Conservation (phyloP, 352 stramenopile genomes). For the Pythium dissimile region DNA sequence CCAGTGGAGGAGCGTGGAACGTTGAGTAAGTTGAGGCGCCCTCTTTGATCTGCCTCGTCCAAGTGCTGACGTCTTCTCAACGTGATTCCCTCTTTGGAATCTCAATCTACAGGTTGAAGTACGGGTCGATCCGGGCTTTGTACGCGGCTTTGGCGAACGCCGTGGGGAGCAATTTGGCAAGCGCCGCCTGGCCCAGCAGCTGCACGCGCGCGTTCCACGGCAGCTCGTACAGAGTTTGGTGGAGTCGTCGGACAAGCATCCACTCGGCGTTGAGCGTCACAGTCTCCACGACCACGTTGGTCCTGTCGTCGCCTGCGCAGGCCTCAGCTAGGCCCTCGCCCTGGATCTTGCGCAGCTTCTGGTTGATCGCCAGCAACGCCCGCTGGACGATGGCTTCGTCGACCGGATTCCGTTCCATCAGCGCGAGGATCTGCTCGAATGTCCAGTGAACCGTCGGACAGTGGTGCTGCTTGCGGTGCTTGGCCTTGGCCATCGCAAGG, state of each 20-base stretch:
- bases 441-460: constrained; percentile 46
- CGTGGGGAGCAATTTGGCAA: constrained; percentile 55
- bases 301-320: background rate
- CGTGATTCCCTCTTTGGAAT: too few relatives aligned
- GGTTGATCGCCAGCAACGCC: constrained; percentile 51
- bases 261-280: constrained; percentile 51
- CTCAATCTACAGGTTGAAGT: constrained; percentile 53
- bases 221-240: constrained; percentile 66
- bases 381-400: constrained; percentile 62
- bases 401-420: constrained; percentile 58
- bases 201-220: constrained; percentile 55
- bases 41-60: too few relatives aligned
- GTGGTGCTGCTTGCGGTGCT: constrained; percentile 47
- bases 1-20: too few relatives aligned
- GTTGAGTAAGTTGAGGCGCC: too few relatives aligned
- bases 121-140: constrained; percentile 70
- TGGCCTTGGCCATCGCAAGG: constrained; percentile 49
- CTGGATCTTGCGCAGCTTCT: constrained; percentile 36
- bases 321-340: constrained; percentile 17
- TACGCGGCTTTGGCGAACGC: constrained; percentile 67
- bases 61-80: too few relatives aligned
- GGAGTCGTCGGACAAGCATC: constrained; percentile 51
- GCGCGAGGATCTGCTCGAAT: constrained; percentile 40
- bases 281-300: constrained; percentile 29
- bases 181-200: constrained; percentile 44